Base-by-base conservation (phyloP, 352 stramenopile genomes). In the Pythium apleroticum region DNA sequence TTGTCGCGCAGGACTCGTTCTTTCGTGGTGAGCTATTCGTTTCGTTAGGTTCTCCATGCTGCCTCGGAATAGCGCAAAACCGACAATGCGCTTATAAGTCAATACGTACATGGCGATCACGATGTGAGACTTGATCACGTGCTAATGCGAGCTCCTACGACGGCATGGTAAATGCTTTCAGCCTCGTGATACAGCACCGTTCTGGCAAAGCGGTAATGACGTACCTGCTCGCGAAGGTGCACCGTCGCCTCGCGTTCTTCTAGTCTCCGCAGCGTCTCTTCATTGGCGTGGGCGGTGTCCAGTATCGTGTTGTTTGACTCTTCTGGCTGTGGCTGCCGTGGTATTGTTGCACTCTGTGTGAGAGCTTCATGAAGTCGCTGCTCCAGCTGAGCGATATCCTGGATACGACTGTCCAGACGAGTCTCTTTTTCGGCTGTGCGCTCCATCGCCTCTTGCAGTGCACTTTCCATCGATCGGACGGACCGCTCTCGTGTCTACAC, bases 1-100 rank as follows among this genome's bases (percentile, higher is more conserved):
- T 84, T 78, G n/a, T 84, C 75, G 1, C 68, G 65, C 15, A 84
- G 65, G 12, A 79, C 65, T n/a, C 77, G 77, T 41, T 86, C 71
- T 59, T 81, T 86, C 15, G 65, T 60, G 45, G 56, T 59, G 0
- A 86, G 27, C 75, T 86, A 28, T 19, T 41, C n/a, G n/a, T n/a
- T n/a, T n/a, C n/a, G n/a, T n/a, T n/a, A n/a, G n/a, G n/a, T n/a
- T n/a, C n/a, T n/a, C n/a, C n/a, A n/a, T n/a, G n/a, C n/a, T n/a
- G n/a, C n/a, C n/a, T n/a, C n/a, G n/a, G n/a, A n/a, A n/a, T n/a
- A n/a, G n/a, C n/a, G n/a, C n/a, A n/a, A n/a, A n/a, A n/a, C n/a
- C n/a, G n/a, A n/a, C n/a, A n/a, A n/a, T n/a, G n/a, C n/a, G n/a
- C n/a, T n/a, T n/a, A n/a, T n/a, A 25, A 35, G 50, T 30, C 15